These are phyloP conservation scores for Leccinum obscurum DNA, from an alignment of 768 basidiomycete genomes.

Conservation along the genomic window DNA sequence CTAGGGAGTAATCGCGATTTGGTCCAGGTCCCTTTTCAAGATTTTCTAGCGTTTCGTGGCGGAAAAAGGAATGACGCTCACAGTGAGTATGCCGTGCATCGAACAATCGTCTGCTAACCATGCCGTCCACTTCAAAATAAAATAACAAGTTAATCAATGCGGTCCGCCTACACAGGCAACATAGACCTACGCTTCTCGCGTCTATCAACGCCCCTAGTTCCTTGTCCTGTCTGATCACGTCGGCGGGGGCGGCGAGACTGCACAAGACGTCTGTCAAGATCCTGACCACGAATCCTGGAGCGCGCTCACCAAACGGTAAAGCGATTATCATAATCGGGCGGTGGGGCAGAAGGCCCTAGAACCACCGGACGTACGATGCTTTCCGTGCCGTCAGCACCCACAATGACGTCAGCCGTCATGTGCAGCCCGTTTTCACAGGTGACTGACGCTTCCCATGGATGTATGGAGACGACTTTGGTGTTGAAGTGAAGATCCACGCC, in stretches of 20 bases:
- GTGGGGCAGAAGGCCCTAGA: constrained; percentile 16
- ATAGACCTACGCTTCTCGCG: constrained; percentile 11
- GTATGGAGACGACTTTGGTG: constrained; percentile 35
- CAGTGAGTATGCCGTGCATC: constrained; percentile 18
- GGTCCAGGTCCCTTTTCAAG: constrained; percentile 11
- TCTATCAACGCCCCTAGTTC: constrained; percentile 17
- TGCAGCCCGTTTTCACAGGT: constrained; percentile 42
- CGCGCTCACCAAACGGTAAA: constrained; percentile 17
- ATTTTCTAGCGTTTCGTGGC: neutral
- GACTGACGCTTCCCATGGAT: constrained; percentile 31
- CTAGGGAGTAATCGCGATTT: constrained; percentile 17
- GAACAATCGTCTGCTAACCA: constrained; percentile 27
- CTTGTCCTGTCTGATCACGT: constrained; percentile 18
- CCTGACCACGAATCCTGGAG: neutral
- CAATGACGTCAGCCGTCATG: constrained; percentile 49
- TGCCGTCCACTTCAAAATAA: constrained; percentile 16
- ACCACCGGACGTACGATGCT: constrained; percentile 42
- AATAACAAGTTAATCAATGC: neutral
- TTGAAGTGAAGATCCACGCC: constrained; percentile 50
- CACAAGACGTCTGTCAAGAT: neutral
- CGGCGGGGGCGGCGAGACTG: constrained; percentile 21
- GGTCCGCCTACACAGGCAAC: neutral
- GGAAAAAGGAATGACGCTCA: constrained; percentile 2
- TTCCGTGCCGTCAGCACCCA: constrained; percentile 61
- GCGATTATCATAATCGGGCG: constrained; percentile 15